Percentiles rank a stretch among this genome's conserved stretches.
Evolutionary conservation across 371 early-diverging fungal genomes (phyloP).

Genomic region (Mucor indicus): DNA sequence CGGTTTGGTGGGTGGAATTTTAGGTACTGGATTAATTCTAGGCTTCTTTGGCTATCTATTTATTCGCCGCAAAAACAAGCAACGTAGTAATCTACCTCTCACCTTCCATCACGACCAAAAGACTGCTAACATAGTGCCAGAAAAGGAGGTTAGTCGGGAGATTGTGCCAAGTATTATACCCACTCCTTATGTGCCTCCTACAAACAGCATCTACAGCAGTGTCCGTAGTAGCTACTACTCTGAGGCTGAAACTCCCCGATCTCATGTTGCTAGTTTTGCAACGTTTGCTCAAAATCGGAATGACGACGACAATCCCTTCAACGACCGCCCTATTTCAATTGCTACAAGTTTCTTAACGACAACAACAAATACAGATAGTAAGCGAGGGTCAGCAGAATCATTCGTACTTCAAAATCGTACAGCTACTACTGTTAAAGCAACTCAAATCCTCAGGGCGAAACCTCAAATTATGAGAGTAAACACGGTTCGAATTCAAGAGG

Average conservation of each 20-base stretch:
- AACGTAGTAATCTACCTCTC: slow-evolving; percentile 27
- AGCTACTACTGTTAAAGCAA: slow-evolving; percentile 19
- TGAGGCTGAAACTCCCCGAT: slow-evolving; percentile 1
- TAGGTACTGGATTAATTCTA: slow-evolving; percentile 23
- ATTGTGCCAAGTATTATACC: not conserved
- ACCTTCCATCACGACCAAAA: slow-evolving; percentile 8
- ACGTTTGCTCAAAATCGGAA: slow-evolving; percentile 1
- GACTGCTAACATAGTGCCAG: not conserved
- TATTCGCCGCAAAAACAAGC: slow-evolving; percentile 22
- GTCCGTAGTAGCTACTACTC: too few relatives aligned
- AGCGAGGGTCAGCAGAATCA: slow-evolving; percentile 25
- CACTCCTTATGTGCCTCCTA: too few relatives aligned
- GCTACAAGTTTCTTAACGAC: slow-evolving; percentile 9
- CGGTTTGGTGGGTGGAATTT: slow-evolving; percentile 35
- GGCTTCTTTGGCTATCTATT: slow-evolving; percentile 11
- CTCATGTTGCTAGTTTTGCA: slow-evolving; percentile 12
- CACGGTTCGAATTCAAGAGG: slow-evolving; percentile 25
- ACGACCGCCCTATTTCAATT: slow-evolving; percentile 8
- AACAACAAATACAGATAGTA: slow-evolving; percentile 1
- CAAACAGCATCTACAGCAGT: too few relatives aligned
- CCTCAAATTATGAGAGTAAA: slow-evolving; percentile 43
- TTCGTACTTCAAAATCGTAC: slow-evolving; percentile 18
- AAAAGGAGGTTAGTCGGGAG: too few relatives aligned
- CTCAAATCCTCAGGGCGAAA: slow-evolving; percentile 36
- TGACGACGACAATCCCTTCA: slow-evolving; percentile 14